Base-by-base conservation (phyloP, 2,329 filamentous ascomycete genomes). In the Fusarium sambucinum region DNA sequence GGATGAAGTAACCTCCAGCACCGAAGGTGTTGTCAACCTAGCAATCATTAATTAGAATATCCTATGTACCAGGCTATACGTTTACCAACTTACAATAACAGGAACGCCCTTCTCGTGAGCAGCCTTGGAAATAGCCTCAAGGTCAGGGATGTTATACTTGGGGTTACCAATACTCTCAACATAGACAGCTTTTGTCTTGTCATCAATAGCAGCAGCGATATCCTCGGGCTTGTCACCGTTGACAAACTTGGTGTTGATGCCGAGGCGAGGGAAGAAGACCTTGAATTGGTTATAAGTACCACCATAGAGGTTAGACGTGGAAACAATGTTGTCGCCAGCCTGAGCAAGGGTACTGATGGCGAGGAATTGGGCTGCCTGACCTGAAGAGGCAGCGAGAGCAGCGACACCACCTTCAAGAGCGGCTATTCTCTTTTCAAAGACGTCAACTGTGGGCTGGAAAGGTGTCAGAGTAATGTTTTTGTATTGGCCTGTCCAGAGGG, bases 211-310 rank as follows among this genome's bases (percentile, higher is more conserved):
- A 46, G 89, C 88, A 37, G 87, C 90, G 75, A 97, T 91, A 74
- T 94, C 93, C 72, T 90, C 90, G 16, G 92, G 83, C 60, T 89
- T 89, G 80, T 97, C 94, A 44, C 93, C 92, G 56, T 89, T 85
- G 75, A 97, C 87, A 74, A 97, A 97, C 82, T 94, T 97, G 76
- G 93, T 96, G 41, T 84, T 84, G 76, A 98, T 94, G 65, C 95
- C 95, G 45, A 97, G 82, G n/a, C 94, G 89, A 9, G 93, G 91
- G 57, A 97, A 85, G 71, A 93, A 87, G 45, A 97, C 94, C 83
- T 97, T 97, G 82, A 97, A 89, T 83, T 97, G 95, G 82, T 98
- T 97, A 85, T 97, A 97, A 17, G 95, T 97, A 78, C 94, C 94
- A 70, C 94, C 94, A 81, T 97, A 97, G 59, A 97, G 84, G 81